Percentiles rank a stretch among this genome's conserved stretches.
Conservation (phyloP, 306 rosid species). For the Cucumis cinereus region DNA sequence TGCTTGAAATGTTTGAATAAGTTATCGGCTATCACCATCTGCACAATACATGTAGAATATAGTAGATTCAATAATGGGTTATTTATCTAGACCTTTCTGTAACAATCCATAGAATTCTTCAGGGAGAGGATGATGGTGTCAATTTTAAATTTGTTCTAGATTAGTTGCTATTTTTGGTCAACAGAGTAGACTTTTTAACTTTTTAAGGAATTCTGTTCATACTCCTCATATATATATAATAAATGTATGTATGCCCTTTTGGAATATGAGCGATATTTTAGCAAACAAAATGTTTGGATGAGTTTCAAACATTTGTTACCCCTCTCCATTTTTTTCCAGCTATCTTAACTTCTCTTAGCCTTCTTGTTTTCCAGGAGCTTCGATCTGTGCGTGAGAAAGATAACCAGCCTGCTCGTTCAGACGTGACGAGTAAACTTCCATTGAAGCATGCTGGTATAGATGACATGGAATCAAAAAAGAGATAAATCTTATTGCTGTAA, state of each 20-base stretch:
- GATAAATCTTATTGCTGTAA: conserved; percentile 18
- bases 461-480: conserved; percentile 32
- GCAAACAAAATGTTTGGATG: not conserved
- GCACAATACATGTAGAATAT: not conserved
- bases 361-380: conserved; percentile 34
- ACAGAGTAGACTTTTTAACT: not conserved
- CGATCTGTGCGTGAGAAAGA: conserved; percentile 55
- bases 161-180: not conserved
- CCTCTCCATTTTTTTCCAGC: not conserved
- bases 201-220: not conserved
- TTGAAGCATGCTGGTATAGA: conserved; percentile 23
- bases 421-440: conserved; percentile 21
- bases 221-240: not conserved
- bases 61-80: not conserved
- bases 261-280: not conserved
- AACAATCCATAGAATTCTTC: not conserved
- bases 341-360: not conserved
- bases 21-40: not conserved
- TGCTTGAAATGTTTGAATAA: not conserved
- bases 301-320: not conserved
- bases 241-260: not conserved
- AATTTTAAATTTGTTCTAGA: not conserved
- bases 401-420: conserved; percentile 19
- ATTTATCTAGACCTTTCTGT: not conserved
- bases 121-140: not conserved